Evolutionary conservation across 768 basidiomycete species (phyloP).

Genomic region (Baorangia bicolor): DNA sequence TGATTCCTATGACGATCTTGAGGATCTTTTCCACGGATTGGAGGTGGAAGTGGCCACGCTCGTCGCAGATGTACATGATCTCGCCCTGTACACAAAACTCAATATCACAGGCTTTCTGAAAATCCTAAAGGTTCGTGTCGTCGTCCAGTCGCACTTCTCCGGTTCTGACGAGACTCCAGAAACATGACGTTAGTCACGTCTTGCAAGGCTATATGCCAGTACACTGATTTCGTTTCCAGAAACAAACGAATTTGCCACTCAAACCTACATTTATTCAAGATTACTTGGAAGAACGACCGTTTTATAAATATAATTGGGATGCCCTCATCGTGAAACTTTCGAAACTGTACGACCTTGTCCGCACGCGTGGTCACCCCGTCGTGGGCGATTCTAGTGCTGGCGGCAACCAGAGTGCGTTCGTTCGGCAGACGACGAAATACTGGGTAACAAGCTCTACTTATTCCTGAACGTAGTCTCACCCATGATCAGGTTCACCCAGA

Average conservation of each 20-base stretch:
- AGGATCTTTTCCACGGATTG: slow-evolving; percentile 80
- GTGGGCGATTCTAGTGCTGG: slow-evolving; percentile 94
- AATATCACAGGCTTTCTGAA: slow-evolving; percentile 99
- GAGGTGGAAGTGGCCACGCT: slow-evolving; percentile 95
- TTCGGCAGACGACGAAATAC: slow-evolving; percentile 98
- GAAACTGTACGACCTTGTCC: slow-evolving; percentile 90
- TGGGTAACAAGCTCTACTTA: slow-evolving; percentile 62
- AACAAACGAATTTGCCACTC: slow-evolving; percentile 83
- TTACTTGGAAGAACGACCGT: slow-evolving; percentile 91
- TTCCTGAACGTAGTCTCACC: slow-evolving; percentile 2
- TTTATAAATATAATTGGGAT: slow-evolving; percentile 97
- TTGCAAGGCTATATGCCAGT: not conserved
- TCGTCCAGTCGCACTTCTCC: not conserved
- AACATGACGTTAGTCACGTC: slow-evolving; percentile 75
- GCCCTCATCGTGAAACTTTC: slow-evolving; percentile 95
- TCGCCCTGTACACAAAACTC: slow-evolving; percentile 92
- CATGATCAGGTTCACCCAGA: slow-evolving; percentile 73
- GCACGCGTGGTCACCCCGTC: slow-evolving; percentile 92
- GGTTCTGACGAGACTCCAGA: slow-evolving; percentile 43
- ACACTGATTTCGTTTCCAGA: slow-evolving; percentile 47
- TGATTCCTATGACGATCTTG: slow-evolving; percentile 70
- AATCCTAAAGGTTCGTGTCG: slow-evolving; percentile 75
- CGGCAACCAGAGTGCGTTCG: slow-evolving; percentile 94
- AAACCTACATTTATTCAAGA: slow-evolving; percentile 88
- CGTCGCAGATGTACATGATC: slow-evolving; percentile 89